Base-by-base conservation (phyloP, 2,329 filamentous ascomycete genomes). In the Alternaria burnsii region DNA sequence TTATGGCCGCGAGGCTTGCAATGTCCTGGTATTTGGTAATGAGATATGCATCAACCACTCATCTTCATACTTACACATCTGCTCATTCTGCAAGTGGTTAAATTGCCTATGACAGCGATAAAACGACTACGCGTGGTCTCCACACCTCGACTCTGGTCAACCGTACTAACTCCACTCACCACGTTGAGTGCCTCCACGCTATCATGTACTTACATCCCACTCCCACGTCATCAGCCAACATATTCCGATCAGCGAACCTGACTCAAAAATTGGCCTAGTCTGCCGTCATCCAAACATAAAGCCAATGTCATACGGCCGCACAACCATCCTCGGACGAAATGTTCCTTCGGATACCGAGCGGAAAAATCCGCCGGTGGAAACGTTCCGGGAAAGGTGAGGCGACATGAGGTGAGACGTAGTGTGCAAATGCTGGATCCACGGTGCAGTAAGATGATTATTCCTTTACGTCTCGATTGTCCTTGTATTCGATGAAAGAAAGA, bases 161-260 rank as follows among this genome's bases (percentile, higher is more conserved):
- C 1, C 36, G 36, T 11, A 40, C 36, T 40, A 40, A 18, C 36
- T n/a, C 36, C 36, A 40, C 16, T 40, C 38, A 40, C 38, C 10
- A 20, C 38, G 14, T 4, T 10, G 20, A 24, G 40, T 10, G 16
- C 20, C 40, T 42, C 40, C 40, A 42, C 40, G 20, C 18, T 42
- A 42, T 8, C 12, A 12, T 41, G 18, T 20, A 16, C 11, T 9
- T 42, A 4, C 20, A 50, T 38, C 20, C 30, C 46, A 38, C 46
- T 38, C 20, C 34, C 42, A 63, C 22, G 40, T 66, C 36, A 58
- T 67, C 34, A 64, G 53, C 22, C 66, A 65, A 50, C 58, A 65
- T 14, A 55, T 63, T 55, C 55, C 63, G 14, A 59, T 65, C 44
- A 66, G 58, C 42, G 61, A 61, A 44, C 62, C 11, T 38, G 32